Evolutionary conservation across 2,329 filamentous ascomycete species (phyloP).

Genomic region (Phialophora expanda): DNA sequence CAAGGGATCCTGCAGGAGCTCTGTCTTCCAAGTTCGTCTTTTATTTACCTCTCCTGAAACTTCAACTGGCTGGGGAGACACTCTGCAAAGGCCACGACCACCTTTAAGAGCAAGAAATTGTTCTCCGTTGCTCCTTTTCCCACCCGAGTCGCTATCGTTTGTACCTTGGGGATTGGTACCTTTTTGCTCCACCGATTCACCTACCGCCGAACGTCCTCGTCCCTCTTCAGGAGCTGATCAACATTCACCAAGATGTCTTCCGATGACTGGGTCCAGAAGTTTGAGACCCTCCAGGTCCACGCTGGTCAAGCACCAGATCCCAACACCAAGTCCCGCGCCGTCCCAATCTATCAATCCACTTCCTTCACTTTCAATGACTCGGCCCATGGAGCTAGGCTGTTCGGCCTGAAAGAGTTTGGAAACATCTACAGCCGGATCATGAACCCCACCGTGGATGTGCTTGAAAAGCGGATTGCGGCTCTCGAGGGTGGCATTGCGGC

Average conservation of each 20-base stretch:
- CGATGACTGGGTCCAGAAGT: constrained; percentile 56
- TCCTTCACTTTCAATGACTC: constrained; percentile 96
- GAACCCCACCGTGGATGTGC: constrained; percentile 94
- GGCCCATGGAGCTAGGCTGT: constrained; percentile 90
- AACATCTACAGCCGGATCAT: constrained; percentile 98
- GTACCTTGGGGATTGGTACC: background rate
- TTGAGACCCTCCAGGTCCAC: constrained; percentile 85
- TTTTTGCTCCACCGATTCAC: background rate
- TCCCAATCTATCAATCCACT: constrained; percentile 95
- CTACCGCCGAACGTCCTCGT: background rate
- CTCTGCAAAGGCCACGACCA: background rate
- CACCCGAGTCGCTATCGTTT: background rate
- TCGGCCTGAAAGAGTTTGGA: constrained; percentile 94
- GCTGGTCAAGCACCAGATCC: constrained; percentile 82
- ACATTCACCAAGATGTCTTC: constrained; percentile 43
- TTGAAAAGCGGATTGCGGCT: constrained; percentile 70
- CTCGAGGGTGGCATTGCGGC: constrained; percentile 74
- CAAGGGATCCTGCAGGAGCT: background rate
- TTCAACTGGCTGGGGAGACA: background rate
- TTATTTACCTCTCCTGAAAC: background rate
- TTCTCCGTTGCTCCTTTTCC: background rate
- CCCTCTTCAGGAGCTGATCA: background rate
- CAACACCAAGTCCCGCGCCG: constrained; percentile 82
- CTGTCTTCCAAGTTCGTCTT: background rate
- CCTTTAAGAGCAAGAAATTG: background rate